Evolutionary conservation across 257 asterid species (phyloP).

Genomic region (Gardenia jasminoides): DNA sequence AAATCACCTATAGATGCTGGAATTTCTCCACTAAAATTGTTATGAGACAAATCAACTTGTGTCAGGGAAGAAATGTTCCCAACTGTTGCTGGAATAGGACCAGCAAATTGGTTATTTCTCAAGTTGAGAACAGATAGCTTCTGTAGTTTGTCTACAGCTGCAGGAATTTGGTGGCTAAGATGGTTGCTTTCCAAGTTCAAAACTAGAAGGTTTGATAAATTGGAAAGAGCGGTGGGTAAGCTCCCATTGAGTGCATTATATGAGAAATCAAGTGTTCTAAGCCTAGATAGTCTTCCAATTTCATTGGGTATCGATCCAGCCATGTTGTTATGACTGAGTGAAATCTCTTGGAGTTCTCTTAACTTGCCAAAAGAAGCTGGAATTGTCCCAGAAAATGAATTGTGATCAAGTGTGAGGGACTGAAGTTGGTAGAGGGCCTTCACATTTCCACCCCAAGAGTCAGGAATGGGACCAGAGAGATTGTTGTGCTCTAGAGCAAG

Average conservation of each 20-base stretch:
- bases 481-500: constrained; percentile 60
- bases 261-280: constrained; percentile 51
- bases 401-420: constrained; percentile 53
- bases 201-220: constrained; percentile 32
- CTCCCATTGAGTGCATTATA: constrained; percentile 58
- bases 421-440: constrained; percentile 39
- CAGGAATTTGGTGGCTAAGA: constrained; percentile 25
- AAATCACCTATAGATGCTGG: constrained; percentile 60
- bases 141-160: constrained; percentile 20
- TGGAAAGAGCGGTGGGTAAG: constrained; percentile 47
- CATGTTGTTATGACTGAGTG: constrained; percentile 43
- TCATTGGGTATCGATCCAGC: constrained; percentile 45
- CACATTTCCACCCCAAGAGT: constrained; percentile 55
- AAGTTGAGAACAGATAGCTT: constrained; percentile 58
- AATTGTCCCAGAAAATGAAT: constrained; percentile 47
- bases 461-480: constrained; percentile 65
- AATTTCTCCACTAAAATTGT: constrained; percentile 63
- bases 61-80: constrained; percentile 54
- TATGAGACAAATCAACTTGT: constrained; percentile 62
- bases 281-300: constrained; percentile 43
- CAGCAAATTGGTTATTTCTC: constrained; percentile 47
- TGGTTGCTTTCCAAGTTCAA: constrained; percentile 39
- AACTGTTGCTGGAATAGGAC: constrained; percentile 46
- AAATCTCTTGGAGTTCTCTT: constrained; percentile 30
- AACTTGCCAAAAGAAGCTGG: constrained; percentile 46